Base-by-base conservation (phyloP, 805 yeast genomes). In the Candida railenensis region DNA sequence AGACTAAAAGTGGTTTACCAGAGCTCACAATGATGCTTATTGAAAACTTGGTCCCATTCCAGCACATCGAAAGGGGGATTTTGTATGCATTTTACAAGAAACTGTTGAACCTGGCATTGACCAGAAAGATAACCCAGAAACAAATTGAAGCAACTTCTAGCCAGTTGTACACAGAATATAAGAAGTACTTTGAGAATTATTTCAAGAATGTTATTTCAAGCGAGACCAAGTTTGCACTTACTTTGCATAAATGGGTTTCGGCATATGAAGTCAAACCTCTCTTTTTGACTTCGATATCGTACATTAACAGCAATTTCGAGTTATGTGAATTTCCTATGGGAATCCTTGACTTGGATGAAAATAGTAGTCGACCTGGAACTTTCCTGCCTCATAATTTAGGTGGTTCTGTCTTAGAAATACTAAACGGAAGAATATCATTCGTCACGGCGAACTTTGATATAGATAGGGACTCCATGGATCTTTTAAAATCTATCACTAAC, bases 21-120 rank as follows among this genome's bases (percentile, higher is more conserved):
- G 32, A 28, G 32, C 32, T 28, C 32, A 28, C 32, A 28, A 28
- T 8, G 20, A 38, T 59, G 11, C 45, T 56, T 42, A 47, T 56
- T 21, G 63, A 60, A 37, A 59, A 58, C 48, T 44, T 61, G 33
- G 52, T 59, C 9, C 53, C 57, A 4, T 56, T 61, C 25, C 55
- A 57, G 19, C 47, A 47, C 20, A 38, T n/a, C n/a, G n/a, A n/a
- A n/a, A n/a, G n/a, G n/a, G n/a, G n/a, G n/a, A n/a, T n/a, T n/a
- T n/a, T n/a, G n/a, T n/a, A n/a, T n/a, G n/a, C n/a, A n/a, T n/a
- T n/a, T n/a, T n/a, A n/a, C n/a, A n/a, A n/a, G n/a, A n/a, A n/a
- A n/a, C n/a, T n/a, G n/a, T n/a, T n/a, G n/a, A n/a, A n/a, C n/a
- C n/a, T n/a, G n/a, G n/a, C n/a, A n/a, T n/a, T n/a, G n/a, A n/a